Base-by-base conservation (phyloP, 257 asterid genomes). In the Misopates orontium region DNA sequence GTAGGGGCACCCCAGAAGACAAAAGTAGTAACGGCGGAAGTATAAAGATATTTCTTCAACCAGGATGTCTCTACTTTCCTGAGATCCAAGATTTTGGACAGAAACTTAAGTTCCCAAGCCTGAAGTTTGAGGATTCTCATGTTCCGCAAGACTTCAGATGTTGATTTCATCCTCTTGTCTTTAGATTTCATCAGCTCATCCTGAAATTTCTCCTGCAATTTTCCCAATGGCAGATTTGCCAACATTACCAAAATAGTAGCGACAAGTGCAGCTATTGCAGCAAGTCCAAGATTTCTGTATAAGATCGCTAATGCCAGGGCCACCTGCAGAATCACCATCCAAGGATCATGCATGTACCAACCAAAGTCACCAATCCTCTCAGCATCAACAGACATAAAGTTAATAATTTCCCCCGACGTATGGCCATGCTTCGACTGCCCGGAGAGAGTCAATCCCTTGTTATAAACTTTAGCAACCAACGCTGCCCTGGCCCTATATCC, bases 81-180 rank as follows among this genome's bases (percentile, higher is more conserved):
- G 22, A 83, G 80, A 19, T 79, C 90, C 8, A 72, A 50, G 62
- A 92, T 85, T 62, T 73, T 93, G 1, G 89, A 75, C 11, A 93
- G 80, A 51, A 89, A 87, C 81, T 89, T 85, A 84, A 85, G 40
- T 74, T 93, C 98, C 98, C 98, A 90, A 19, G 96, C 91, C 69
- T 93, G 98, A 53, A 93, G 94, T 74, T 90, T 93, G 60, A 93
- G 95, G 59, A 89, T 87, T 71, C 96, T 84, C 97, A 93, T 93
- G 79, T 87, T 93, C 77, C 93, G 80, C 82, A 93, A 79, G 14
- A 93, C 83, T 76, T 93, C 99, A 48, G 97, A 90, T 1, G 96
- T 90, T 4, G 92, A 77, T 61, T 90, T 93, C 99, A 90, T 93
- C 78, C 99, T 87, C 57, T 39, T 60, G 69, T 93, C 98, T 68